These are phyloP conservation scores for Vanderwaltozyma yarrowii DNA, from an alignment of 805 yeast species.

Conservation along the genomic window DNA sequence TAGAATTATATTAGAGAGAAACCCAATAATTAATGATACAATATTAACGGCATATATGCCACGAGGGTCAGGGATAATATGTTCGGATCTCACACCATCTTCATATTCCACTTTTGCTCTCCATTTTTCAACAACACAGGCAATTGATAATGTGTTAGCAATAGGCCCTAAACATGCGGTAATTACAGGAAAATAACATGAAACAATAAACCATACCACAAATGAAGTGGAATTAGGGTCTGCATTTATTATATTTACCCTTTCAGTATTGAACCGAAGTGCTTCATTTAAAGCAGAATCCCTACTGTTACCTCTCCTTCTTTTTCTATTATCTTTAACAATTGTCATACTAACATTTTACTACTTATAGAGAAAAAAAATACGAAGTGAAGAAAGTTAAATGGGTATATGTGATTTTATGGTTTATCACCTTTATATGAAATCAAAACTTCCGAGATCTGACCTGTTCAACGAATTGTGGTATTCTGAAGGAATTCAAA, in stretches of 20 bases:
- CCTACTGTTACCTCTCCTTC: neutral
- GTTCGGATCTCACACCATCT: constrained; percentile 9
- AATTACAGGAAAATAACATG: constrained; percentile 62
- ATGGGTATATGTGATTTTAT: no score
- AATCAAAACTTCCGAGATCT: no score
- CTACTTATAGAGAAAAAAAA: no score
- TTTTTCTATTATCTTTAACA: neutral
- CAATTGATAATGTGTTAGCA: constrained; percentile 62
- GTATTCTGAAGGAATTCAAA: no score
- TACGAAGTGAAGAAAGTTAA: no score
- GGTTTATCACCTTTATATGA: no score
- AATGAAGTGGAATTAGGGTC: constrained; percentile 18
- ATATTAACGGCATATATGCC: constrained; percentile 49
- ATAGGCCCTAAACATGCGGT: constrained; percentile 75
- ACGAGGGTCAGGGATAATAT: constrained; percentile 23
- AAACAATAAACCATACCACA: constrained; percentile 49
- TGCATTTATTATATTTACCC: constrained; percentile 20
- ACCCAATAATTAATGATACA: constrained; percentile 53
- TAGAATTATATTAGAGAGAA: constrained; percentile 57
- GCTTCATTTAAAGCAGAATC: constrained; percentile 7
- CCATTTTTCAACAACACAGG: constrained; percentile 68
- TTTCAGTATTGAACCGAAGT: constrained; percentile 15
- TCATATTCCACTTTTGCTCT: constrained; percentile 22
- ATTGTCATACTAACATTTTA: no score
- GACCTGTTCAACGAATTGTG: no score